phyloP scores from a whole-genome alignment of 148 eudicot species.

The Hydrangea macrophylla region DNA sequence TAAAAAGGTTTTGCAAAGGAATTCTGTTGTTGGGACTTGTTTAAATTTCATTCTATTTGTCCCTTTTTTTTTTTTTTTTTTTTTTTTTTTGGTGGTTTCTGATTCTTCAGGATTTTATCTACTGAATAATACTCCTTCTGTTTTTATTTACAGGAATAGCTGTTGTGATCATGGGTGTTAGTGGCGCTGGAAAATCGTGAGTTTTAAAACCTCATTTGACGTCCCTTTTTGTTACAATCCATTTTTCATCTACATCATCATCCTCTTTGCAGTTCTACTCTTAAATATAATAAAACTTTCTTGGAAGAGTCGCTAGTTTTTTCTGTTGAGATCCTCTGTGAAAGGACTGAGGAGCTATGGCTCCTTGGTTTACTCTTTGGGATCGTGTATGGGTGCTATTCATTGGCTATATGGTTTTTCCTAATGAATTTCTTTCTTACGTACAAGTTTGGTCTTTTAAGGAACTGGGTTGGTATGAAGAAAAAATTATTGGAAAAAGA shows the following conservation, averaged over 20 bases:
- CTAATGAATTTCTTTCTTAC: too few relatives aligned
- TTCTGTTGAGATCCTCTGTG: too few relatives aligned
- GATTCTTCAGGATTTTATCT: background rate
- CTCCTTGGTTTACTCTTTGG: too few relatives aligned
- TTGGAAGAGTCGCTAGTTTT: too few relatives aligned
- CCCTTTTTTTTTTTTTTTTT: slow-evolving; percentile 1
- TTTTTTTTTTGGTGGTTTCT: background rate
- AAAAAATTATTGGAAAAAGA: background rate
- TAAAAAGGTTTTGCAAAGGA: too few relatives aligned
- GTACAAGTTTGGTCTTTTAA: background rate
- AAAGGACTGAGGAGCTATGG: too few relatives aligned
- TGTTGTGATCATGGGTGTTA: slow-evolving; percentile 84
- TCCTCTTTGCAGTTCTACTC: background rate
- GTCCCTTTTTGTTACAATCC: background rate
- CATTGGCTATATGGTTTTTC: too few relatives aligned
- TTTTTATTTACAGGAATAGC: slow-evolving; percentile 36
- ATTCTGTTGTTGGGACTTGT: too few relatives aligned
- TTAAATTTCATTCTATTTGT: too few relatives aligned
- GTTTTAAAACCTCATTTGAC: slow-evolving; percentile 17
- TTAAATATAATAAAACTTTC: too few relatives aligned
- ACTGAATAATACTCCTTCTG: background rate
- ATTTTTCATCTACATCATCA: background rate
- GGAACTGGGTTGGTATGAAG: background rate
- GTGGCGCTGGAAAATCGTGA: slow-evolving; percentile 95
- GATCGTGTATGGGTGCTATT: too few relatives aligned